phyloP scores from a whole-genome alignment of 208 protist species.

The Phytomonas sp. region DNA sequence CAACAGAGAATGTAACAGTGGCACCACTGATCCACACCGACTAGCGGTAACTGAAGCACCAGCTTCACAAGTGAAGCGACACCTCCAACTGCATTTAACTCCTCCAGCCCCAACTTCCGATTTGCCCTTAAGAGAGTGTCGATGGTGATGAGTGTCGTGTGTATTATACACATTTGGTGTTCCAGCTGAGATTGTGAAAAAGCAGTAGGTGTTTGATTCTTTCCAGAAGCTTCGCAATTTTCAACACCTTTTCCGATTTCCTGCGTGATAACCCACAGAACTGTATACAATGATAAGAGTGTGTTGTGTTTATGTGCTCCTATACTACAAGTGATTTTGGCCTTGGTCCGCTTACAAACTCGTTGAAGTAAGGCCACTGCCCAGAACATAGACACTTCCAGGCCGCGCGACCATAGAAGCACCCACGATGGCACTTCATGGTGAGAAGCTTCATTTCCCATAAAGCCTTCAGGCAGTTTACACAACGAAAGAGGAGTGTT shows the following conservation, averaged over 20 bases:
- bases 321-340: neutral
- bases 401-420: neutral
- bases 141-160: neutral
- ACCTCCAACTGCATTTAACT: neutral
- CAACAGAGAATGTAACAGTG: neutral
- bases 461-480: neutral
- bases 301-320: neutral
- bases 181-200: neutral
- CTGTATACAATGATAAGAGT: neutral
- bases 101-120: neutral
- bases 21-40: neutral
- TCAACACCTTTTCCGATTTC: neutral
- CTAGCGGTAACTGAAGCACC: neutral
- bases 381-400: slow-evolving; percentile 7
- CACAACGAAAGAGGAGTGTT: neutral
- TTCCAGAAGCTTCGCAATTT: neutral
- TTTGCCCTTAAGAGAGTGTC: neutral
- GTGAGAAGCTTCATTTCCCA: neutral
- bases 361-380: slow-evolving; percentile 2
- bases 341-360: neutral
- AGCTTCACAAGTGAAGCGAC: neutral
- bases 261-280: neutral
- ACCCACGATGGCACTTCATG: neutral
- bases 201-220: neutral
- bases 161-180: neutral